Conservation (phyloP, 2,329 filamentous ascomycete species). For the Aspergillus luchuensis region DNA sequence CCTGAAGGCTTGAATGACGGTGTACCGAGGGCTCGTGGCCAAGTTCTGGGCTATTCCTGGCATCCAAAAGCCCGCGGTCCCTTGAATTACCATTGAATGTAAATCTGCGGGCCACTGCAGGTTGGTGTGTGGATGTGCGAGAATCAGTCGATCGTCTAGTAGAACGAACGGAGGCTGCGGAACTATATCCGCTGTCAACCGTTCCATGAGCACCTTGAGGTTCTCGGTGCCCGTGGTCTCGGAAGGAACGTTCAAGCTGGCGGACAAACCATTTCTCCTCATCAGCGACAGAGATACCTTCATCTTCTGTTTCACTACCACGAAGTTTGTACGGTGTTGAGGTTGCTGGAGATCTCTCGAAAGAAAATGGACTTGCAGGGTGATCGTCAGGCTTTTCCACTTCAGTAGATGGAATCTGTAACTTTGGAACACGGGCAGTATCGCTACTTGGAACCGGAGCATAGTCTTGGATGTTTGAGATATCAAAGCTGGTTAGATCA, state of each 20-base stretch:
- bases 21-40: constrained; percentile 18
- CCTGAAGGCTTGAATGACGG: constrained; percentile 25
- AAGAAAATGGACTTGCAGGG: constrained; percentile 38
- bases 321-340: constrained; percentile 16
- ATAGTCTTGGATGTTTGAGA: not conserved
- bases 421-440: constrained; percentile 3
- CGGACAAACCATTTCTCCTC: constrained; percentile 18
- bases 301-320: constrained; percentile 20
- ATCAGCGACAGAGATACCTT: constrained; percentile 22
- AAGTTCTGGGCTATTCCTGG: not conserved
- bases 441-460: not conserved
- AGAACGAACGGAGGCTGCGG: constrained; percentile 36
- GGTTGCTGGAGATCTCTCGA: constrained; percentile 35
- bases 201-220: constrained; percentile 32
- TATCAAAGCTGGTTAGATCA: not conserved
- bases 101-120: constrained; percentile 16
- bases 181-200: constrained; percentile 44
- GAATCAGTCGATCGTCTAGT: constrained; percentile 31
- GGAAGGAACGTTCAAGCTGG: constrained; percentile 15
- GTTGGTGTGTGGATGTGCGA: constrained; percentile 22
- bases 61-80: constrained; percentile 9
- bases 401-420: constrained; percentile 26
- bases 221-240: constrained; percentile 19
- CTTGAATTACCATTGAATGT: constrained; percentile 20
- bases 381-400: constrained; percentile 26